phyloP scores from a whole-genome alignment of 208 protist species.

The Trypanosoma rangeli region DNA sequence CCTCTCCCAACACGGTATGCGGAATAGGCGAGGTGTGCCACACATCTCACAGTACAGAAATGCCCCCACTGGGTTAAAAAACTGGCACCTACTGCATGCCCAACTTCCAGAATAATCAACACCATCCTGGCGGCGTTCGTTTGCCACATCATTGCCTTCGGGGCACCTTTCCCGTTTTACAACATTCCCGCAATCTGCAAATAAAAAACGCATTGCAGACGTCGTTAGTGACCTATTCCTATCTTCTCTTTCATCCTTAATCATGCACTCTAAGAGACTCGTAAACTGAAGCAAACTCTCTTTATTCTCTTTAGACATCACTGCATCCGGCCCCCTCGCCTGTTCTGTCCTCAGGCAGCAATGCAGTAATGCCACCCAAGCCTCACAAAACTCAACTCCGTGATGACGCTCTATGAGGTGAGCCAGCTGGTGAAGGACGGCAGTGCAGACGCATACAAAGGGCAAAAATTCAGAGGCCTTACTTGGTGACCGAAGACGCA shows the following conservation, averaged over 20 bases:
- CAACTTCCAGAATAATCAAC: constrained; percentile 2
- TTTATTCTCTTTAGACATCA: background rate
- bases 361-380: constrained; percentile 21
- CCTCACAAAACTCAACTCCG: constrained; percentile 12
- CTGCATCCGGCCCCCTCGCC: no score
- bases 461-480: constrained; percentile 14
- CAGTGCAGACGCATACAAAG: constrained; percentile 12
- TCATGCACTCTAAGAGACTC: constrained; percentile 1
- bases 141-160: background rate
- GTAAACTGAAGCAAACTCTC: constrained; percentile 19
- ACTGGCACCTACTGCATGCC: constrained; percentile 25
- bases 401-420: constrained; percentile 23
- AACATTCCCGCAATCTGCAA: constrained; percentile 19
- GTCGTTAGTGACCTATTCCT: background rate
- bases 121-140: background rate
- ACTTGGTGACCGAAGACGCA: constrained; percentile 16
- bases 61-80: constrained; percentile 10
- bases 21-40: constrained; percentile 11
- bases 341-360: background rate
- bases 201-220: background rate
- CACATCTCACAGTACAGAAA: constrained; percentile 33
- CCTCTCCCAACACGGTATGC: background rate
- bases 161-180: constrained; percentile 12
- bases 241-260: background rate
- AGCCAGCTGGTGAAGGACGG: constrained; percentile 30